These are phyloP conservation scores for Nannochloris sp. DNA, from an alignment of 139 green algal species.

Conservation along the genomic window DNA sequence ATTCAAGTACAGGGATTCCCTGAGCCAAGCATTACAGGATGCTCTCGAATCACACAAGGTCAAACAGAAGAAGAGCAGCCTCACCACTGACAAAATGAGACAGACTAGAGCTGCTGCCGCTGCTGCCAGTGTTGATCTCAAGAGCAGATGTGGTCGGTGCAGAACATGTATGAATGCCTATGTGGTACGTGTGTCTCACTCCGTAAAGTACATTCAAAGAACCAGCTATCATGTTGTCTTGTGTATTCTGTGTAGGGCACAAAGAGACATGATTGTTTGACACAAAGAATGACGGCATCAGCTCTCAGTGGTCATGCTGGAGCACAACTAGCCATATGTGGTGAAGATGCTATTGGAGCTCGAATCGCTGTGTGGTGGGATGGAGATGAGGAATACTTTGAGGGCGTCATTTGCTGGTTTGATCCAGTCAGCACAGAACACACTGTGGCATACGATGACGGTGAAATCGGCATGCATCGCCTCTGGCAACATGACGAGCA, in stretches of 20 bases:
- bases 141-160: conserved; percentile 41
- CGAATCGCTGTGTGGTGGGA: conserved; percentile 55
- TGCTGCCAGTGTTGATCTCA: conserved; percentile 34
- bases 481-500: conserved; percentile 40
- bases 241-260: not conserved
- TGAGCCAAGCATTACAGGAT: conserved; percentile 27
- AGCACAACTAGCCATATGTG: conserved; percentile 50
- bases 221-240: no score
- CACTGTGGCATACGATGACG: conserved; percentile 70
- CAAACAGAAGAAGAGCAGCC: conserved; percentile 10
- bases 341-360: conserved; percentile 50
- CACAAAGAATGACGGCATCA: conserved; percentile 53
- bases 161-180: conserved; percentile 39
- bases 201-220: not conserved
- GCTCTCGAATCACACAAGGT: conserved; percentile 20
- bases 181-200: no score
- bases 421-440: conserved; percentile 50
- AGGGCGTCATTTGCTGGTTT: conserved; percentile 24
- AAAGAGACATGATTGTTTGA: conserved; percentile 53
- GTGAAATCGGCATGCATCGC: conserved; percentile 45
- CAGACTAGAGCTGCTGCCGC: conserved; percentile 30
- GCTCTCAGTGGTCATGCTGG: conserved; percentile 49
- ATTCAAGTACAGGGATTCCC: conserved; percentile 23
- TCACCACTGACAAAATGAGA: conserved; percentile 25
- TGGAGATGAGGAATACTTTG: conserved; percentile 39